These are phyloP conservation scores for Penicillium manginii DNA, from an alignment of 495 filamentous ascomycete species.

Conservation along the genomic window DNA sequence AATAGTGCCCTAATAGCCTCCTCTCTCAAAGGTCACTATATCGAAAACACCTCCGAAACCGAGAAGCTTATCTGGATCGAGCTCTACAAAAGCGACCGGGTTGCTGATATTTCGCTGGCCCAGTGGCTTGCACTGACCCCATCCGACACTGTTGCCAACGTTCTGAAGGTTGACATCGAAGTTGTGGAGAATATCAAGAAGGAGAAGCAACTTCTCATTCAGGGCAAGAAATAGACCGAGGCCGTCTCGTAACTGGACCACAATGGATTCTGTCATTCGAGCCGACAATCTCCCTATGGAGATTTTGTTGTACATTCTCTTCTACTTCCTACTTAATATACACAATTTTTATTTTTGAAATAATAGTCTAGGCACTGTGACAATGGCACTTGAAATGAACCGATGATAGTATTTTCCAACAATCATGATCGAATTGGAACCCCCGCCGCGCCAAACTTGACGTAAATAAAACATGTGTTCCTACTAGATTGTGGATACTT, in stretches of 20 bases:
- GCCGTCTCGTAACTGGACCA: background rate
- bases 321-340: background rate
- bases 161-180: slow-evolving; percentile 59
- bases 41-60: slow-evolving; percentile 65
- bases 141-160: slow-evolving; percentile 59
- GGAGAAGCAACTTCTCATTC: slow-evolving; percentile 61
- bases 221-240: slow-evolving; percentile 12
- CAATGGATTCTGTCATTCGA: background rate
- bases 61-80: slow-evolving; percentile 67
- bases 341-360: background rate
- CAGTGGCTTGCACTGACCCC: slow-evolving; percentile 70
- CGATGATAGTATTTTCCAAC: no score
- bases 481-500: no score
- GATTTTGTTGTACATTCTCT: background rate
- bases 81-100: slow-evolving; percentile 66
- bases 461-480: no score
- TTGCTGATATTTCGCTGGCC: slow-evolving; percentile 63
- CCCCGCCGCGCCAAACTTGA: no score
- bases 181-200: slow-evolving; percentile 62
- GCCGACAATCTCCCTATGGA: background rate
- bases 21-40: slow-evolving; percentile 54
- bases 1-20: background rate
- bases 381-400: no score
- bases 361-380: no score
- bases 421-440: background rate